These are phyloP conservation scores for Achaetomium macrosporum DNA, from an alignment of 2,329 filamentous ascomycete species.

Conservation along the genomic window DNA sequence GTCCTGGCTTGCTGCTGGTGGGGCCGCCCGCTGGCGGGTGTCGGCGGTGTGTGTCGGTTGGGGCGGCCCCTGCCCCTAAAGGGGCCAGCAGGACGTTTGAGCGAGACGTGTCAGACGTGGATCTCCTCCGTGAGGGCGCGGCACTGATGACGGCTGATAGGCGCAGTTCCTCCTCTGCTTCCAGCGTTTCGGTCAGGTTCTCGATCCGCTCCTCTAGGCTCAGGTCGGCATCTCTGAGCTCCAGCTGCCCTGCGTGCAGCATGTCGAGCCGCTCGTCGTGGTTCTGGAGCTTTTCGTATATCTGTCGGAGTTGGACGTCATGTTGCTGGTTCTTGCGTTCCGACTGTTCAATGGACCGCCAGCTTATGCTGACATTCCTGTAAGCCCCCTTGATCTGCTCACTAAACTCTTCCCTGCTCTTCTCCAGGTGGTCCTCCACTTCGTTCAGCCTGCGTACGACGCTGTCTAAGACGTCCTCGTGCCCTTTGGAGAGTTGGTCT, in stretches of 20 bases:
- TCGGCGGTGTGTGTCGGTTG: slow-evolving; percentile 9
- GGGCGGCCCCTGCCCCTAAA: slow-evolving; percentile 24
- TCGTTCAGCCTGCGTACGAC: slow-evolving; percentile 42
- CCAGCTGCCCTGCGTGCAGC: slow-evolving; percentile 43
- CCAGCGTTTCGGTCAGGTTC: slow-evolving; percentile 31
- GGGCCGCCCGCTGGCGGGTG: slow-evolving; percentile 20
- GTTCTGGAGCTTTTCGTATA: slow-evolving; percentile 37
- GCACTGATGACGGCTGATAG: slow-evolving; percentile 10
- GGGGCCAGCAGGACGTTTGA: slow-evolving; percentile 23
- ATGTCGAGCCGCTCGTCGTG: slow-evolving; percentile 40
- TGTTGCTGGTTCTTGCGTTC: slow-evolving; percentile 34
- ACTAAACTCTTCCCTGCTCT: slow-evolving; percentile 44
- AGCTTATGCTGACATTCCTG: slow-evolving; percentile 48
- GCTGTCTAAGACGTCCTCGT: slow-evolving; percentile 34
- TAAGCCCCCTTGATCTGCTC: slow-evolving; percentile 51
- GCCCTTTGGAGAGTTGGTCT: slow-evolving; percentile 34
- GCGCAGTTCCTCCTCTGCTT: slow-evolving; percentile 25
- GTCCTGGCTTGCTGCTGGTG: slow-evolving; percentile 13
- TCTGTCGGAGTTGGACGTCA: slow-evolving; percentile 34
- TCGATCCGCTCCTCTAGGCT: slow-evolving; percentile 50
- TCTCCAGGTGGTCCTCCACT: slow-evolving; percentile 51
- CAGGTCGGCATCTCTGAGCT: slow-evolving; percentile 44
- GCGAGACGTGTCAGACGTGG: slow-evolving; percentile 25
- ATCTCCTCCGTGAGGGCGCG: slow-evolving; percentile 20
- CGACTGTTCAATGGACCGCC: slow-evolving; percentile 45